Evolutionary conservation across 2,329 filamentous ascomycete species (phyloP).

Genomic region (Coniochaeta prunicola): DNA sequence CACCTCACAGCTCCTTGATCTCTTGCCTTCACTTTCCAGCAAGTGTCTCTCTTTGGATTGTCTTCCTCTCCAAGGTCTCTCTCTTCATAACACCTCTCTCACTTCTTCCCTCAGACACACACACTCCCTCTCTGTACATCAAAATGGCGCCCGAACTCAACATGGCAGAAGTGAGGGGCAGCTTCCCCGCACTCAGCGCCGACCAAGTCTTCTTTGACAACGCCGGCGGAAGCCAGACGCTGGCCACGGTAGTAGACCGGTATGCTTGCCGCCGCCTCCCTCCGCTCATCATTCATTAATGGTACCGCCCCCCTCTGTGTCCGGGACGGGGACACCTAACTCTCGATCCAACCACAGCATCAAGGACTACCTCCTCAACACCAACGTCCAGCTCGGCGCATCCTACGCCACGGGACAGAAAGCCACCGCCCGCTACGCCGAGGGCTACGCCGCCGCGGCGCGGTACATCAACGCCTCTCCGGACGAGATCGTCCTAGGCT

Average conservation of each 20-base stretch:
- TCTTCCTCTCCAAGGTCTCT: too few relatives aligned
- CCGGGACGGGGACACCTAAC: conserved; percentile 1
- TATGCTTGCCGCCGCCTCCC: conserved; percentile 33
- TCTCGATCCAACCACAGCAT: conserved; percentile 38
- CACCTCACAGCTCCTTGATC: too few relatives aligned
- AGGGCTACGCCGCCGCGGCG: conserved; percentile 58
- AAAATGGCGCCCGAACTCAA: conserved; percentile 30
- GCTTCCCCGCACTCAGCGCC: conserved; percentile 59
- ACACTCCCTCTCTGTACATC: neutral
- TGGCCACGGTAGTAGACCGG: conserved; percentile 60
- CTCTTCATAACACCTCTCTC: too few relatives aligned
- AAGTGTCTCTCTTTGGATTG: too few relatives aligned
- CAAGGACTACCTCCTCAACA: conserved; percentile 55
- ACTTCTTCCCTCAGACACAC: too few relatives aligned
- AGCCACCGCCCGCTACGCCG: conserved; percentile 51
- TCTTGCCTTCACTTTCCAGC: too few relatives aligned
- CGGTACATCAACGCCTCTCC: conserved; percentile 60
- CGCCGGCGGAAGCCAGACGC: conserved; percentile 65
- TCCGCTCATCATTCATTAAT: too few relatives aligned
- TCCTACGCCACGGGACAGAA: conserved; percentile 54
- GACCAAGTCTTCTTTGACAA: conserved; percentile 71
- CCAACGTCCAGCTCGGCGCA: conserved; percentile 70
- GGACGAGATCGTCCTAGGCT: conserved; percentile 64
- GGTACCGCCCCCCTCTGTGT: too few relatives aligned
- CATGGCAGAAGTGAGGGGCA: conserved; percentile 45